Base-by-base conservation (phyloP, 2,329 filamentous ascomycete genomes). In the Chaetomium olivaceum region DNA sequence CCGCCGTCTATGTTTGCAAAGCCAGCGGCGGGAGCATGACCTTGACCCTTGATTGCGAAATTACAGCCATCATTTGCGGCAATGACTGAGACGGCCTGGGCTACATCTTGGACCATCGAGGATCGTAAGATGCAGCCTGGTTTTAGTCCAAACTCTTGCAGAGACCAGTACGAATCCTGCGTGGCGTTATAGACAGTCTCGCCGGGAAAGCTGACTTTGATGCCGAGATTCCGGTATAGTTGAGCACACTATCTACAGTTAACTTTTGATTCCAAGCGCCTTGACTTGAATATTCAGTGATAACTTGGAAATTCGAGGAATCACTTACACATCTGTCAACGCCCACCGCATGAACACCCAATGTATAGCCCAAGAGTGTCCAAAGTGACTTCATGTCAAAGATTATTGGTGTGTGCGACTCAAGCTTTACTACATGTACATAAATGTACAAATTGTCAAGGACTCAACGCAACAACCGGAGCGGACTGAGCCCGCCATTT, bases 1-100 rank as follows among this genome's bases (percentile, higher is more conserved):
- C 59, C 50, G 33, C 50, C 59, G 16, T 61, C 50, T 19, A 61
- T 61, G 50, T 61, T 61, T 4, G 59, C 59, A 33, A 61, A 61
- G 2, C 59, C 50, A 7, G 59, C 50, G 8, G 50, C 59, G 33
- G 59, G 59, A 33, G 59, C 59, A 46, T 61, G 59, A 16, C 59
- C 59, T 27, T 61, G 59, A 19, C 59, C 59, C 31, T 61, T 61
- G 59, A 61, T 46, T 14, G 59, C 48, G 25, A 61, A 54, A 16
- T 27, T 55, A 36, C 59, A 61, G 12, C 59, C 21, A 31, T 54
- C 50, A 29, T 25, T 29, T 1, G 21, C 16, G 59, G 33, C 23
- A 21, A 61, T 55, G 59, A 55, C 16, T 12, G 59, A 55, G 11
- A 61, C 59, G 23, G 59, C 59, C 25, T 14, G 31, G 12, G 59